Evolutionary conservation across 148 eudicot species (phyloP), one percentile per base, ranked within the genome.

Genomic region (Persicaria tinctoria): DNA sequence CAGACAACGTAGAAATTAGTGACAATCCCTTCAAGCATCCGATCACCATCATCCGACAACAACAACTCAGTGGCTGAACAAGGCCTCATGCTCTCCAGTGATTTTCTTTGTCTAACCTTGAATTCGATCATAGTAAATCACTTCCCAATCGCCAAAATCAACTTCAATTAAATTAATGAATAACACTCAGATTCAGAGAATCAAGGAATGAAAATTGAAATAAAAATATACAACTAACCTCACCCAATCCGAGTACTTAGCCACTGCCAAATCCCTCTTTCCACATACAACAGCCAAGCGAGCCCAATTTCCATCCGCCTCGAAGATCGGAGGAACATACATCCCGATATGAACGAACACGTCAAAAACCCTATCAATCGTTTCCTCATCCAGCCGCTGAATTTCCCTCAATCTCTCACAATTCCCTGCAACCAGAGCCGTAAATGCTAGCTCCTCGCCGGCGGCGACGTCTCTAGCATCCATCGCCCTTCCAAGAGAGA

Each of bases 181-280:
- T 53, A 53, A 9, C 16, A 53, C 16, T 53, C 57, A 53, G 57
- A 53, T 53, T 53, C 57, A 10, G 16, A 23, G 23, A 23, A 23
- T 23, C 23, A 23, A 23, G 23, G 23, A 23, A 23, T 23, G 23
- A 16, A 53, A 10, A 53, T 53, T 16, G 16, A 16, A 9, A 1
- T 3, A 1, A 53, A 53, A 16, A 53, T 1, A 68, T 54, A 51
- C 68, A 75, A 41, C 88, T 71, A 79, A 94, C 98, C 98, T 86
- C 59, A 86, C 97, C 98, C 98, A 94, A 73, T 88, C 93, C 8
- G 98, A 86, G 81, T 94, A 90, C 87, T 94, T 94, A 3, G 98
- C 96, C 83, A 80, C 78, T 7, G 97, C 93, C 76, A 82, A 78
- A 75, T 86, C 89, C 79, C 99, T 88, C 75, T 85, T 84, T 60